Evolutionary conservation across 2,329 filamentous ascomycete species (phyloP), one percentile per base, ranked within the genome.

Genomic region (Dactylellina parvicollis): DNA sequence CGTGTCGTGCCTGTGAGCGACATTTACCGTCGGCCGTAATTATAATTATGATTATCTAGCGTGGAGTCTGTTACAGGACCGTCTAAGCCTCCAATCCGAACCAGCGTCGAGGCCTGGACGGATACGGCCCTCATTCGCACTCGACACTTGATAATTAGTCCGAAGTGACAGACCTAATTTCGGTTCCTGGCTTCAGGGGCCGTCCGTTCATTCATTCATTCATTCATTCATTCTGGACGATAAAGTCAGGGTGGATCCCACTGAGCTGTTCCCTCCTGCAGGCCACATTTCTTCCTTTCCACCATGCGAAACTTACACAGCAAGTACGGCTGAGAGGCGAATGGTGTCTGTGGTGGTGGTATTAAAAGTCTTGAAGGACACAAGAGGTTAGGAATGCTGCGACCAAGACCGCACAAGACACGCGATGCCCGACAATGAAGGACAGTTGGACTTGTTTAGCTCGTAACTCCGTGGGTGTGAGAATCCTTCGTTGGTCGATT

Each of bases 241-340:
- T 22, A 18, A 18, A 44, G 40, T 8, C 9, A 22, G 40, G 40
- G 40, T 44, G 40, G 40, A 20, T 44, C 40, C 36, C 40, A 20
- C 40, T 4, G 16, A 8, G 10, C 12, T 16, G 16, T 38, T 38
- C 12, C 3, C 10, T n/a, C 54, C 22, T 44, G 16, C 55, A 59
- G 49, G 24, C 44, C 46, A 40, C 34, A 61, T 32, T 24, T 62
- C 40, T 42, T 32, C 32, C 42, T 30, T 61, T 44, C n/a, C n/a
- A n/a, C n/a, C n/a, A n/a, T n/a, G n/a, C n/a, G n/a, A n/a, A n/a
- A n/a, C n/a, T n/a, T n/a, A n/a, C n/a, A n/a, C n/a, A n/a, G n/a
- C n/a, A n/a, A n/a, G n/a, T n/a, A n/a, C n/a, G n/a, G n/a, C n/a
- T n/a, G n/a, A n/a, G n/a, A n/a, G n/a, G n/a, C n/a, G n/a, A n/a